Conservation (phyloP, 441 rosid species). For the Gossypium davidsonii region DNA sequence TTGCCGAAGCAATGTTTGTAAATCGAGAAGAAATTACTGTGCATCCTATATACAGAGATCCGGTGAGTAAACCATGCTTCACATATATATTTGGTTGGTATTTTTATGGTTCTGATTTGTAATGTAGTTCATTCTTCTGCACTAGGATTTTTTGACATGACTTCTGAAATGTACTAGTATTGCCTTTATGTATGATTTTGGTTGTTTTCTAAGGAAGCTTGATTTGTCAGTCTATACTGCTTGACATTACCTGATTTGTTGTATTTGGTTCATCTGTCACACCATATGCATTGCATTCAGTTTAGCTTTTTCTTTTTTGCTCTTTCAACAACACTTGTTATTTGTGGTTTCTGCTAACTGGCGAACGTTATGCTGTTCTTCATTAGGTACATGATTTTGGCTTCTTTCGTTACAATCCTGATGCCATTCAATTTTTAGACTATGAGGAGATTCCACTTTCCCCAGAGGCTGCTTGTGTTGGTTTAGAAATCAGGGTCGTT, state of each 20-base stretch:
- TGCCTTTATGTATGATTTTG: background rate
- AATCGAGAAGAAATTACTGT: constrained; percentile 85
- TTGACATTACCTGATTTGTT: background rate
- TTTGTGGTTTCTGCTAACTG: background rate
- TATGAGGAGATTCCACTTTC: constrained; percentile 98
- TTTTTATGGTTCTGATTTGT: background rate
- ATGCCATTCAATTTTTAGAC: constrained; percentile 64
- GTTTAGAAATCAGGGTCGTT: constrained; percentile 96
- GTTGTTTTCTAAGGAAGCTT: constrained; percentile 4
- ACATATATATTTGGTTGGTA: constrained; percentile 3
- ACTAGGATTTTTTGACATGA: background rate
- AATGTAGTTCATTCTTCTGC: background rate
- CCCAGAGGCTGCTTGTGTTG: constrained; percentile 92
- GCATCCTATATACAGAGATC: constrained; percentile 87
- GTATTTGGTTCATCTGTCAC: background rate
- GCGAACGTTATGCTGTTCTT: constrained; percentile 24
- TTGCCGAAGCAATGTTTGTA: constrained; percentile 94
- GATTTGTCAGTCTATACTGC: background rate
- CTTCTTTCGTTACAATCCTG: constrained; percentile 87
- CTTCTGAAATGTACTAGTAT: background rate
- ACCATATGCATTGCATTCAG: background rate
- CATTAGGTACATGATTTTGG: constrained; percentile 98
- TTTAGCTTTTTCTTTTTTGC: background rate
- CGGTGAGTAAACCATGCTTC: constrained; percentile 47
- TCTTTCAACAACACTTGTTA: background rate